A percentile compares a stretch with the other conserved stretches of the same genome.
These are phyloP conservation scores for Periconia sp. DNA, from an alignment of 2,329 filamentous ascomycete species.

Conservation along the genomic window DNA sequence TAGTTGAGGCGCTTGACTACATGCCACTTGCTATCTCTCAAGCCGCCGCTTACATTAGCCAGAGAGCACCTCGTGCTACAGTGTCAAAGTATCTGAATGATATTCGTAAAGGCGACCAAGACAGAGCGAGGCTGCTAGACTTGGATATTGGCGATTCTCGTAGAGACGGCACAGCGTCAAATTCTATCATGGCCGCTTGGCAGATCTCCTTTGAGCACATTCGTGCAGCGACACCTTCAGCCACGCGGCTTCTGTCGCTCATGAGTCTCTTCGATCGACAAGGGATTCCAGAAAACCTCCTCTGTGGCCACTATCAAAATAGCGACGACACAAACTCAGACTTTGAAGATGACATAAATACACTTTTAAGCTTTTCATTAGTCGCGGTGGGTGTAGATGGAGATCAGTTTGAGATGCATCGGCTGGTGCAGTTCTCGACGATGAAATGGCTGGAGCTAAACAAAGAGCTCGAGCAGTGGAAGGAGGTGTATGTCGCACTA, in stretches of 20 bases:
- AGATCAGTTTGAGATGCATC: constrained; percentile 19
- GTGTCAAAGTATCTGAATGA: constrained; percentile 42
- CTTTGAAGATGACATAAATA: constrained; percentile 20
- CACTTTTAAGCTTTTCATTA: constrained; percentile 16
- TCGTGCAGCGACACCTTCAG: constrained; percentile 29
- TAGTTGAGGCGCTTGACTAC: constrained; percentile 12
- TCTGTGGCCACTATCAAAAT: constrained; percentile 14
- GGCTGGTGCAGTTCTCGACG: constrained; percentile 19
- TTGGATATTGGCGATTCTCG: constrained; percentile 12
- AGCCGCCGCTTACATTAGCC: constrained; percentile 37
- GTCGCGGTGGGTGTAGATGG: constrained; percentile 15
- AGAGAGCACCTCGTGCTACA: constrained; percentile 10
- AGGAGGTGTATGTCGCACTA: constrained; percentile 5
- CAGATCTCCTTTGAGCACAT: constrained; percentile 44
- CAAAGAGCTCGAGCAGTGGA: constrained; percentile 18
- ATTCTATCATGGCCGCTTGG: constrained; percentile 44
- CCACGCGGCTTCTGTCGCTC: constrained; percentile 53
- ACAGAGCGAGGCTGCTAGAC: constrained; percentile 4
- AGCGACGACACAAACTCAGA: not conserved
- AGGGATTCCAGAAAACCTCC: constrained; percentile 26
- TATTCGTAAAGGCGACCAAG: constrained; percentile 9
- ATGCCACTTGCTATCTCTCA: constrained; percentile 27
- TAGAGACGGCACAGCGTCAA: constrained; percentile 16
- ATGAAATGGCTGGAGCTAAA: constrained; percentile 24
- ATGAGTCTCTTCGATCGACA: constrained; percentile 27